These are phyloP conservation scores for Salix purpurea DNA, from an alignment of 345 rosid genomes.

Conservation along the genomic window DNA sequence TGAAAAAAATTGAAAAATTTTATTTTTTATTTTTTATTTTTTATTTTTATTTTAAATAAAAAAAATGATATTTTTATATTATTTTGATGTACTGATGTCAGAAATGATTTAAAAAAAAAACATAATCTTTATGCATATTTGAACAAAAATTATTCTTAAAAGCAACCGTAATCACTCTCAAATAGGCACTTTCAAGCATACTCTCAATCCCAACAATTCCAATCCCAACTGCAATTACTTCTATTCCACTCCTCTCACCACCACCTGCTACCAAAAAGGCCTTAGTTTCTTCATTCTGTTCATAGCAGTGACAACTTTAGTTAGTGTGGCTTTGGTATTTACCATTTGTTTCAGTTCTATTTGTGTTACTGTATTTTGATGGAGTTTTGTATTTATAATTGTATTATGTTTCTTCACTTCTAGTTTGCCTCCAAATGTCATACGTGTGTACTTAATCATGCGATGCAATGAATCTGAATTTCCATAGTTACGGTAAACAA, in stretches of 20 bases:
- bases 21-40: no score
- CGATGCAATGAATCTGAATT: not conserved
- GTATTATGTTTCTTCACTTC: not conserved
- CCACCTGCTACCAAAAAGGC: conserved; percentile 21
- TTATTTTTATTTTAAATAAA: no score
- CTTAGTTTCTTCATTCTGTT: conserved; percentile 7
- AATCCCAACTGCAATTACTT: conserved; percentile 18
- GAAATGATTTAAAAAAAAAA: no score
- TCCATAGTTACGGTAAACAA: no score
- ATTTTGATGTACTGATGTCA: no score
- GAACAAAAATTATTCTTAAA: no score
- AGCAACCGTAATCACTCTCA: no score
- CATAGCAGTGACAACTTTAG: not conserved
- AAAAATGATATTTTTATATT: no score
- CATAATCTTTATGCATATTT: no score
- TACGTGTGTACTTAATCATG: no score
- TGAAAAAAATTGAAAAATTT: no score
- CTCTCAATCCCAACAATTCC: conserved; percentile 21
- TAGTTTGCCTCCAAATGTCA: not conserved
- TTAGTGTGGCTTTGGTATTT: not conserved
- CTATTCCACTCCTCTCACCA: conserved; percentile 35
- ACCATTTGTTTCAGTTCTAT: not conserved
- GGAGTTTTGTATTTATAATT: not conserved
- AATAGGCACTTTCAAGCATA: conserved; percentile 9
- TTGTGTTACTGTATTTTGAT: not conserved